Evolutionary conservation across 2,329 filamentous ascomycete genomes (phyloP), one percentile per base, ranked within the genome.

Genomic region (Neonectria coccinea): DNA sequence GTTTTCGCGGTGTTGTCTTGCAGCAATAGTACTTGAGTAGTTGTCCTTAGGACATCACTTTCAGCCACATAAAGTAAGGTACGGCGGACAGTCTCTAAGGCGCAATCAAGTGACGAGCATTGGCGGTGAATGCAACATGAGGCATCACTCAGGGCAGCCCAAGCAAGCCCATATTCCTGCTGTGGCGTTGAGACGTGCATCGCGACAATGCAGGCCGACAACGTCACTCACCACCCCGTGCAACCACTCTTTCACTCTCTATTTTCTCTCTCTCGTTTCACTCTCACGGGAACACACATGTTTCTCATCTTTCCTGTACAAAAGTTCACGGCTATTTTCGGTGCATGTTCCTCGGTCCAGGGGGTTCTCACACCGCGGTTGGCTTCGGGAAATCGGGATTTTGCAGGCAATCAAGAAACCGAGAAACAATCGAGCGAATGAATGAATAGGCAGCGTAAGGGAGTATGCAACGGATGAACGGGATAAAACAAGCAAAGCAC

Each of bases 111-210:
- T 47, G 36, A 41, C 39, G 41, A 33, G 41, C 54, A 61, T 25
- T 51, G 62, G 62, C 58, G 62, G 58, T 65, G 57, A 61, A 65
- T 57, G 33, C 42, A 47, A 54, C 31, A 54, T 29, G 44, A 56
- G 33, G 48, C 52, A 39, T 58, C 41, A 22, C 16, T 44, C 25
- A 42, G 45, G 42, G 33, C 47, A 42, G 44, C 45, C 9, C 18
- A 52, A 41, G 50, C 25, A 53, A 55, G 14, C 47, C 33, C 53
- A 25, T 44, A 16, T 29, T 41, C 42, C 53, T 45, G 3, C 41
- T 39, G 59, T 53, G 47, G 54, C 54, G 54, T 57, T 18, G 7
- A 53, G 59, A 27, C 22, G 48, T 45, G 51, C 50, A 47, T 50
- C 61, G 48, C 54, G 47, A 51, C 33, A 36, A 55, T 59, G 50